Evolutionary conservation across 257 asterid genomes (phyloP).

Genomic region (Solanum piurae): DNA sequence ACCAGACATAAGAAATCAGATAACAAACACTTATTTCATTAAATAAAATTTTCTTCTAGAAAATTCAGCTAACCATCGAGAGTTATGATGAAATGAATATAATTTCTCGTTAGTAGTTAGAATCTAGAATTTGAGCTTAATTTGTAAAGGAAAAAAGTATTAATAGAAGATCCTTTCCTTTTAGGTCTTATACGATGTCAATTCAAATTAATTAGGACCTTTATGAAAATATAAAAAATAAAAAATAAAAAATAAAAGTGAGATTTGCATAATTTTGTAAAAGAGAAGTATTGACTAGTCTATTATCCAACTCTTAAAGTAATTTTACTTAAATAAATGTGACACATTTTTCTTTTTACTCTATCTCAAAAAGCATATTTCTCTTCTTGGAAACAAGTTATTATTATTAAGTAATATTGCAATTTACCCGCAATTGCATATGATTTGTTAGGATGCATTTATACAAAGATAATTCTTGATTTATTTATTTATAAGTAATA

Average conservation of each 20-base stretch:
- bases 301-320: not conserved
- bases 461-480: not conserved
- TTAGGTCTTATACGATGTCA: not conserved
- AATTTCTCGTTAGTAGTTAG: not conserved
- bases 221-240: not conserved
- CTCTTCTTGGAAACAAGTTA: not conserved
- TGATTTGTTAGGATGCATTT: not conserved
- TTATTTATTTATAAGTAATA: not conserved
- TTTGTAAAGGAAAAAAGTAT: not conserved
- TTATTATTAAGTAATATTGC: not conserved
- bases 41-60: not conserved
- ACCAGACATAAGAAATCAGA: not conserved
- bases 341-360: not conserved
- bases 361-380: not conserved
- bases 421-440: not conserved
- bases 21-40: not conserved
- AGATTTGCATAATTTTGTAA: not conserved
- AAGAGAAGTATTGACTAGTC: not conserved
- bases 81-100: not conserved
- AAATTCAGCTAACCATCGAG: not conserved
- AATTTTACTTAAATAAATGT: not conserved
- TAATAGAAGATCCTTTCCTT: not conserved
- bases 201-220: not conserved
- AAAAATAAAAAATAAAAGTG: not conserved
- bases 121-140: not conserved